Percentiles rank a stretch among this genome's conserved stretches.
phyloP scores from a whole-genome alignment of 495 filamentous ascomycete genomes.

The Pyronema domesticum region DNA sequence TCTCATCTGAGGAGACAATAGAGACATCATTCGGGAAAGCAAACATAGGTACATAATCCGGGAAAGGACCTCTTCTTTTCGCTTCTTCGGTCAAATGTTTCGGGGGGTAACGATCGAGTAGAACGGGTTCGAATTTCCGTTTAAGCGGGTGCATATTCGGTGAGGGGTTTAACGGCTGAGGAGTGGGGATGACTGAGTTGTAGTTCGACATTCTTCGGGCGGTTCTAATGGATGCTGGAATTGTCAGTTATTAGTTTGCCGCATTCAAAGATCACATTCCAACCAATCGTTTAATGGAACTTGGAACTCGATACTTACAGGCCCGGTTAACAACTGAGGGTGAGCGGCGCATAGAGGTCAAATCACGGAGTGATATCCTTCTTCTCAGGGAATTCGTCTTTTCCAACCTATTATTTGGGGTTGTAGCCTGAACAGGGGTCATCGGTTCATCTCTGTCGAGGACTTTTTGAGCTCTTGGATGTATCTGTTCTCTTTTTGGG shows the following conservation, averaged over 20 bases:
- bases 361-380: conserved; percentile 61
- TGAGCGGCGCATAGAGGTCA: conserved; percentile 88
- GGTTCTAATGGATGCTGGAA: conserved; percentile 67
- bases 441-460: conserved; percentile 47
- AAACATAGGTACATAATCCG: conserved; percentile 98
- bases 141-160: conserved; percentile 94
- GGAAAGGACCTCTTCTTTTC: conserved; percentile 69
- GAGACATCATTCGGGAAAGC: conserved; percentile 96
- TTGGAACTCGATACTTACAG: conserved; percentile 15
- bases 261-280: conserved; percentile 23
- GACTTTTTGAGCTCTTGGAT: conserved; percentile 64
- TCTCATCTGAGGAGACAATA: conserved; percentile 85
- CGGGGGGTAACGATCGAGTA: conserved; percentile 83
- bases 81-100: conserved; percentile 61
- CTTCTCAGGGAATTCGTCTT: conserved; percentile 34
- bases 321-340: conserved; percentile 43
- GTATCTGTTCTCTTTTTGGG: conserved; percentile 49
- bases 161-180: conserved; percentile 71
- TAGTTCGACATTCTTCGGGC: conserved; percentile 87
- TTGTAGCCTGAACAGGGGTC: no score
- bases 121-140: conserved; percentile 79
- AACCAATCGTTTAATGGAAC: no score
- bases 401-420: conserved; percentile 15
- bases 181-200: conserved; percentile 89
- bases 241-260: no score